Percentiles rank a stretch among this genome's conserved stretches.
phyloP scores from a whole-genome alignment of 1,139 yeast genomes.

The Geotrichum cucujoidarum region DNA sequence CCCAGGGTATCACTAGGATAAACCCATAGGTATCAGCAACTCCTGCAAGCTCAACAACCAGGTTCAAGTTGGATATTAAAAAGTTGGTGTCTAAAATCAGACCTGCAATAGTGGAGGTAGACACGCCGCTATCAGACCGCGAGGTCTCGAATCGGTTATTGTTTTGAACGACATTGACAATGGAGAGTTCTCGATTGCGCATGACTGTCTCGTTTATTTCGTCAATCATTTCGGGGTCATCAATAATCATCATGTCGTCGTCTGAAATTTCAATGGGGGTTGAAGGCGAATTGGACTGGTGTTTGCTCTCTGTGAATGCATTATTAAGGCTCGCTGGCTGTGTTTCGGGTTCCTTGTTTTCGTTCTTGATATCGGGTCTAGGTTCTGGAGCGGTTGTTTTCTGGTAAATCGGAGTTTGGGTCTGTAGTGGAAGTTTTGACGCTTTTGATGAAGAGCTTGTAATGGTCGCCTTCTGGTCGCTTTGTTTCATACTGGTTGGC shows the following conservation, averaged over 20 bases:
- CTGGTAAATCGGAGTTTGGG: background rate
- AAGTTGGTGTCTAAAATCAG: constrained; percentile 25
- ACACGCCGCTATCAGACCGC: background rate
- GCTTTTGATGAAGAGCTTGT: too few relatives aligned
- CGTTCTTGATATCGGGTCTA: too few relatives aligned
- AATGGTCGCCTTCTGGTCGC: too few relatives aligned
- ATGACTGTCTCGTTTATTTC: background rate
- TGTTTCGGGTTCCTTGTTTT: too few relatives aligned
- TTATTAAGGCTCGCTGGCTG: background rate
- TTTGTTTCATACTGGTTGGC: too few relatives aligned
- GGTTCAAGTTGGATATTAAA: constrained; percentile 20
- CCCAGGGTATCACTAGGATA: constrained; percentile 58
- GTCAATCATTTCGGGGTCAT: background rate
- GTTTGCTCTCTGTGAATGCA: background rate
- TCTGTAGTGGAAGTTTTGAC: background rate
- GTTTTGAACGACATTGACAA: background rate
- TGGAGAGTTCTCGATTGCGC: background rate
- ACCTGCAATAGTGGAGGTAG: background rate
- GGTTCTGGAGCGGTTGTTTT: too few relatives aligned
- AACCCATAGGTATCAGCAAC: constrained; percentile 43
- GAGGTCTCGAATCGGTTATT: background rate
- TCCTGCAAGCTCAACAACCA: constrained; percentile 19
- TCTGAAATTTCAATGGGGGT: background rate
- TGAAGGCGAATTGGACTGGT: background rate
- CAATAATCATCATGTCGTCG: constrained; percentile 11